Conservation (phyloP, 768 basidiomycete species). For the Dioszegia hungarica region DNA sequence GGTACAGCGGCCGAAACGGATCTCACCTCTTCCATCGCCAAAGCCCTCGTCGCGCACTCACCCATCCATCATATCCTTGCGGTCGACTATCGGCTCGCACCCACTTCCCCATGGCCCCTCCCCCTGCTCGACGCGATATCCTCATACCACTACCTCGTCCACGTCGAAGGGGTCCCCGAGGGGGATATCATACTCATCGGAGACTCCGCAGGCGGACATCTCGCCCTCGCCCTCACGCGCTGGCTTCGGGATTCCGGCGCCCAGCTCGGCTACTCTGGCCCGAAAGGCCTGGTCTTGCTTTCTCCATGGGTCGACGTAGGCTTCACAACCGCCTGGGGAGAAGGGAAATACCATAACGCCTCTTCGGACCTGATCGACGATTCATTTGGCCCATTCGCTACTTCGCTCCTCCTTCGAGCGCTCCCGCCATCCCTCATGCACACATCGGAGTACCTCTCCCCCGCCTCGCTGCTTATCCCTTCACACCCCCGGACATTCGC, state of each 20-base stretch:
- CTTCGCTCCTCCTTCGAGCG: constrained; percentile 34
- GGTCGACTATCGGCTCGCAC: constrained; percentile 89
- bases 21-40: constrained; percentile 31
- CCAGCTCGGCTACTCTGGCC: constrained; percentile 54
- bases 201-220: constrained; percentile 89
- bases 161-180: constrained; percentile 70
- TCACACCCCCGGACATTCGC: constrained; percentile 10
- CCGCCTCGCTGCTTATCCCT: constrained; percentile 25
- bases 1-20: constrained; percentile 43
- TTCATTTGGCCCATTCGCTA: constrained; percentile 41
- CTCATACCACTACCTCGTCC: constrained; percentile 78
- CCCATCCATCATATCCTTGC: constrained; percentile 40
- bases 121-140: constrained; percentile 78
- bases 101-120: constrained; percentile 88
- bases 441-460: constrained; percentile 32
- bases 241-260: constrained; percentile 85
- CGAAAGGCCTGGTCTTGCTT: constrained; percentile 78
- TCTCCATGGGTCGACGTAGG: constrained; percentile 89
- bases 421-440: constrained; percentile 31
- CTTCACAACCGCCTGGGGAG: constrained; percentile 38
- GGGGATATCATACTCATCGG: constrained; percentile 71
- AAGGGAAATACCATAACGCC: constrained; percentile 23
- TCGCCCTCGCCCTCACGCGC: constrained; percentile 76
- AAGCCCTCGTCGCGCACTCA: constrained; percentile 27
- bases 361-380: constrained; percentile 35